These are phyloP conservation scores for Linnemannia zychae DNA, from an alignment of 192 early-diverging fungal species.

Conservation along the genomic window DNA sequence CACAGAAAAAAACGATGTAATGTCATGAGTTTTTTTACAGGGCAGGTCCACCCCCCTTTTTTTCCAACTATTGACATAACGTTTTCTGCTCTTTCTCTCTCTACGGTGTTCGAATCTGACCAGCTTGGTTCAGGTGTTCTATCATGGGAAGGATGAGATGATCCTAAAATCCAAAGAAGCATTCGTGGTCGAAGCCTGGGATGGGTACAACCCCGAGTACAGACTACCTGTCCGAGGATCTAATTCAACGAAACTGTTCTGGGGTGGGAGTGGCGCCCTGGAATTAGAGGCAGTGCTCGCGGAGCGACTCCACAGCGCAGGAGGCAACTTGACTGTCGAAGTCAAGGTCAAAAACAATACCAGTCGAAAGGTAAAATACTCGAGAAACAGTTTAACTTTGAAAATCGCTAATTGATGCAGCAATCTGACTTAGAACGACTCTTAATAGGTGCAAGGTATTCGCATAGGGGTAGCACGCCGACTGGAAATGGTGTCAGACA, in stretches of 20 bases:
- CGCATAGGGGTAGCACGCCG: constrained; percentile 59
- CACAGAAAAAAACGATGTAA: background rate
- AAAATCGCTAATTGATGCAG: background rate
- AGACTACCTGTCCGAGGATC: constrained; percentile 42
- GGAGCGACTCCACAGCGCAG: constrained; percentile 54
- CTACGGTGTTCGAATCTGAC: background rate
- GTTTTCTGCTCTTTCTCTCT: background rate
- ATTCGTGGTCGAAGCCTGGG: constrained; percentile 70
- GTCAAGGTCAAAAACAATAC: constrained; percentile 64
- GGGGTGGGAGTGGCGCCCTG: constrained; percentile 58
- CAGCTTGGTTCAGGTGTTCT: constrained; percentile 68
- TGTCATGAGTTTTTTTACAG: background rate
- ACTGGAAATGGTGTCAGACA: constrained; percentile 66
- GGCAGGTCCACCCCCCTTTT: constrained; percentile 3
- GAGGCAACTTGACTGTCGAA: constrained; percentile 59
- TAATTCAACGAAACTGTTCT: constrained; percentile 59
- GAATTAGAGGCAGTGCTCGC: constrained; percentile 52
- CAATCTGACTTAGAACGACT: too few species aligned
- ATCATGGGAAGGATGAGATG: constrained; percentile 67
- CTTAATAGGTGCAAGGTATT: constrained; percentile 66
- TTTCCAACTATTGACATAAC: constrained; percentile 13
- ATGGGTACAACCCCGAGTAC: constrained; percentile 57
- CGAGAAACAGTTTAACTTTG: background rate
- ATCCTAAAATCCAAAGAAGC: constrained; percentile 70
- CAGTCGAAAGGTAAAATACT: constrained; percentile 57